These are phyloP conservation scores for Chenopodium album DNA, from an alignment of 148 eudicot species.

Conservation along the genomic window DNA sequence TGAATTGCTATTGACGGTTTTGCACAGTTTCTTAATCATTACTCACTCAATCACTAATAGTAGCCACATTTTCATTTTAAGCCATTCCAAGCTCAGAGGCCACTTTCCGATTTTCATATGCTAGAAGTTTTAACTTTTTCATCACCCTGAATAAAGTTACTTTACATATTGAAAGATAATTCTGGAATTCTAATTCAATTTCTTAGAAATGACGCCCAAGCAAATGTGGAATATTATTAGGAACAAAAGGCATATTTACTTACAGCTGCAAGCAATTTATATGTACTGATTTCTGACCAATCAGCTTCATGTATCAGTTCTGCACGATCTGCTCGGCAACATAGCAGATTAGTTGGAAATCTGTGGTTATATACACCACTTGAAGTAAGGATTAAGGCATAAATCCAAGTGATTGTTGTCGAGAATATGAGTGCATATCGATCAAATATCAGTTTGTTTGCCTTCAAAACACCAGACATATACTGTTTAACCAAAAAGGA, in stretches of 20 bases:
- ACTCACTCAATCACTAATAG: not conserved
- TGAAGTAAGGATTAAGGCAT: slow-evolving; percentile 19
- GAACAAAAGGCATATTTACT: no score
- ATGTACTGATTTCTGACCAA: slow-evolving; percentile 9
- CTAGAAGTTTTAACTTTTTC: no score
- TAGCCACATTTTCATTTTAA: no score
- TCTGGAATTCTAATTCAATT: no score
- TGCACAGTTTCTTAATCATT: not conserved
- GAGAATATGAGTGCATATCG: slow-evolving; percentile 14
- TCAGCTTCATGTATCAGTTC: slow-evolving; percentile 18
- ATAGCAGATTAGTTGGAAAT: not conserved
- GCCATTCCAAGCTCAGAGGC: no score
- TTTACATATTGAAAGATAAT: no score
- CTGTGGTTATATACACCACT: slow-evolving; percentile 19
- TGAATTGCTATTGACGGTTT: no score
- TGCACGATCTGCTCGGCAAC: slow-evolving; percentile 14
- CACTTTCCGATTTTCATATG: no score
- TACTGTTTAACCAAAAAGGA: slow-evolving; percentile 12
- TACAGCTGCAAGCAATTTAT: not conserved
- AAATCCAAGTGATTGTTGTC: slow-evolving; percentile 11
- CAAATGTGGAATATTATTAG: no score
- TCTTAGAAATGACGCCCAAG: no score
- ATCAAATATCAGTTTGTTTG: slow-evolving; percentile 11
- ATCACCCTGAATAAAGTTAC: no score
- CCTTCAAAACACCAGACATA: slow-evolving; percentile 4